Evolutionary conservation across 129 eudicot genomes (phyloP).

Genomic region (Lactuca saligna): DNA sequence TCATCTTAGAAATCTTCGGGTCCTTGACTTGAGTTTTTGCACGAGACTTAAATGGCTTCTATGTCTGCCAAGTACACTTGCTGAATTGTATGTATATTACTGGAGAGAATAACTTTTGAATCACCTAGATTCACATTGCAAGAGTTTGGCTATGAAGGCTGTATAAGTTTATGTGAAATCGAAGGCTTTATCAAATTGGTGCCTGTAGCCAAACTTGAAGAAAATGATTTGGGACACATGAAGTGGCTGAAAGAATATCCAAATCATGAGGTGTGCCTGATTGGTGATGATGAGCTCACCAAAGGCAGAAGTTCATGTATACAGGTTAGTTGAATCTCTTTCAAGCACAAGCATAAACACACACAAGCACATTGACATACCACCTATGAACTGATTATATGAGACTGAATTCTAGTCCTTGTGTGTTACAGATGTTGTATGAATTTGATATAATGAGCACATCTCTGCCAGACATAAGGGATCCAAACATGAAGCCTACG

Average conservation of each 20-base stretch:
- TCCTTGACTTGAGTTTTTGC: conserved; percentile 17
- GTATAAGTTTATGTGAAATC: conserved; percentile 4
- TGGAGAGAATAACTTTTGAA: conserved; percentile 7
- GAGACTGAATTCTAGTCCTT: not conserved
- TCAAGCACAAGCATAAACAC: not conserved
- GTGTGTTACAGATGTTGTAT: conserved; percentile 28
- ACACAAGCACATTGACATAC: too few relatives aligned
- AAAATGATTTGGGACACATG: conserved; percentile 29
- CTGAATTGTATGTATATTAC: conserved; percentile 7
- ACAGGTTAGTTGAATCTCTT: conserved; percentile 17
- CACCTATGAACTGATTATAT: not conserved
- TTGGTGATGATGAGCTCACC: conserved; percentile 29
- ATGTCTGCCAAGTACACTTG: conserved; percentile 14
- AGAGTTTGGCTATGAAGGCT: conserved; percentile 12
- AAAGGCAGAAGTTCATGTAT: conserved; percentile 10
- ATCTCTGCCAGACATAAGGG: conserved; percentile 17
- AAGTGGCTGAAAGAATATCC: conserved; percentile 32
- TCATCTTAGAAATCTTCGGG: conserved; percentile 8
- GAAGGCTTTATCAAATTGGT: conserved; percentile 21
- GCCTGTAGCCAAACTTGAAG: conserved; percentile 21
- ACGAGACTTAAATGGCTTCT: conserved; percentile 1
- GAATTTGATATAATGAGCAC: conserved; percentile 40
- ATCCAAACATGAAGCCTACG: conserved; percentile 22
- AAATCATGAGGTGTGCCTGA: conserved; percentile 11
- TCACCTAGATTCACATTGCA: conserved; percentile 8